Conservation (phyloP, 2,329 filamentous ascomycete species). For the Immersiporthe knoxdaviesiana region DNA sequence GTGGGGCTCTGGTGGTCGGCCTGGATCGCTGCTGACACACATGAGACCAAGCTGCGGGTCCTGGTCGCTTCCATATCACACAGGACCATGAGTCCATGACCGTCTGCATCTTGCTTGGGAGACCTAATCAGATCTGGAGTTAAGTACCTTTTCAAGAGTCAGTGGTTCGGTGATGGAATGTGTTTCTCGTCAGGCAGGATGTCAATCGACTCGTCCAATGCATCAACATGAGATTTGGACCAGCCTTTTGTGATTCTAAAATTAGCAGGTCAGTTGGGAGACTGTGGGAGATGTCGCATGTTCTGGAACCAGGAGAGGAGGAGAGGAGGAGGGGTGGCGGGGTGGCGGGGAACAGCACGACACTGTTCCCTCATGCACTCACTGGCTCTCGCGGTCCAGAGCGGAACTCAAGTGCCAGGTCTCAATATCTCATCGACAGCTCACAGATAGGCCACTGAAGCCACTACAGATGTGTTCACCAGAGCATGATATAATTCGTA, state of each 20-base stretch:
- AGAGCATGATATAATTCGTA: neutral
- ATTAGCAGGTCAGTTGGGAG: neutral
- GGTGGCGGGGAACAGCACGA: neutral
- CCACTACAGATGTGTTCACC: neutral
- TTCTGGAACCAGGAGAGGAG: neutral
- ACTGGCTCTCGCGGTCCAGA: neutral
- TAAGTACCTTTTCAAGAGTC: no score
- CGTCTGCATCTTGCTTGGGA: no score
- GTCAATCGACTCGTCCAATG: neutral
- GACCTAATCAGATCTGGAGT: no score
- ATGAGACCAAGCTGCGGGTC: neutral
- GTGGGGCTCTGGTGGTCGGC: slow-evolving; percentile 12
- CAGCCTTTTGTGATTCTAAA: neutral
- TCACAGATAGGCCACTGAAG: neutral
- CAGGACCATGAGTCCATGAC: no score
- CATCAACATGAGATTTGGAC: no score
- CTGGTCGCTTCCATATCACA: neutral
- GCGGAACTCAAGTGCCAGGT: neutral
- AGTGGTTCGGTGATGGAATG: no score
- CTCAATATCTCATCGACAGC: neutral
- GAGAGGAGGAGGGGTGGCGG: neutral
- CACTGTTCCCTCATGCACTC: no score
- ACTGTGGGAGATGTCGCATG: neutral
- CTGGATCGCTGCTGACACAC: neutral
- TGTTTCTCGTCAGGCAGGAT: no score